These are phyloP conservation scores for Basidiobolus meristosporus DNA, from an alignment of 371 early-diverging fungal species.

Conservation along the genomic window DNA sequence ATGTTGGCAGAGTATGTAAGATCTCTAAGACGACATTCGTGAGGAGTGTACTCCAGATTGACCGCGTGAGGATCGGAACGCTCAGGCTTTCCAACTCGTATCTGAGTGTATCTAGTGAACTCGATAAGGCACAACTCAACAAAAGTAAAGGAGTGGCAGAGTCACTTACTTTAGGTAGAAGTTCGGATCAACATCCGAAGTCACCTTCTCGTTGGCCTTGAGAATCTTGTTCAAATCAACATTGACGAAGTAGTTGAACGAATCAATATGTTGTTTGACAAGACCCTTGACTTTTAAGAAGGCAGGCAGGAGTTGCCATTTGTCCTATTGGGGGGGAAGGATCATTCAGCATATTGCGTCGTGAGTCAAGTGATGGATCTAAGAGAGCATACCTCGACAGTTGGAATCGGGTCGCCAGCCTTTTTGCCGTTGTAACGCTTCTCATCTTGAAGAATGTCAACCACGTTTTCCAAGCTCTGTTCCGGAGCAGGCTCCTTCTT, in stretches of 20 bases:
- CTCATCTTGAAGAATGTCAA: no score
- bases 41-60: constrained; percentile 75
- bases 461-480: background rate
- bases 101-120: constrained; percentile 63
- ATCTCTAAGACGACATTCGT: constrained; percentile 98
- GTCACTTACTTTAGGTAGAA: constrained; percentile 81
- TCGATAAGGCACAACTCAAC: background rate
- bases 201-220: constrained; percentile 84
- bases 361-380: background rate
- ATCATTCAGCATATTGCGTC: background rate
- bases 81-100: constrained; percentile 79
- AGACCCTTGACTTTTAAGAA: constrained; percentile 97
- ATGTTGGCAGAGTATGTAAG: constrained; percentile 95
- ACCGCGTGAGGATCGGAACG: constrained; percentile 59
- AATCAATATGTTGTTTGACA: constrained; percentile 99
- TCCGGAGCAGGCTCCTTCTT: constrained; percentile 11
- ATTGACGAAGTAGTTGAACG: constrained; percentile 98
- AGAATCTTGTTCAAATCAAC: constrained; percentile 92
- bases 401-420: constrained; percentile 33
- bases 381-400: constrained; percentile 22
- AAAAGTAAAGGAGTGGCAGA: constrained; percentile 4
- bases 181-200: constrained; percentile 95
- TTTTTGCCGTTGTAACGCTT: constrained; percentile 20
- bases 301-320: constrained; percentile 94
- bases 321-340: constrained; percentile 40